Conservation (phyloP, 345 rosid species). For the Euphorbia pulcherrima region DNA sequence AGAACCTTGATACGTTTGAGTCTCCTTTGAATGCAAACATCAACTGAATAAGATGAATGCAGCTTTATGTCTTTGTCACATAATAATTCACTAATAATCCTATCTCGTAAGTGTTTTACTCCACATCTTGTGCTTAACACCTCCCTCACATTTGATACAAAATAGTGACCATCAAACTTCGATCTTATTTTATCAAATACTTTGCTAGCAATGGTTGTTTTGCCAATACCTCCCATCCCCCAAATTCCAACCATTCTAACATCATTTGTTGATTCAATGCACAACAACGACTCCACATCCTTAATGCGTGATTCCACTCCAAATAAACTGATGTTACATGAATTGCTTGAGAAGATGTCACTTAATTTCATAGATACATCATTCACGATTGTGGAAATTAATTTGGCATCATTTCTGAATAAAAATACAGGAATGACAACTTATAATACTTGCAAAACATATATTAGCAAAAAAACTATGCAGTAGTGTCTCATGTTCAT, state of each 20-base stretch:
- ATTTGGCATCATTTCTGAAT: background rate
- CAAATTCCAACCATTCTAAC: conserved; percentile 2
- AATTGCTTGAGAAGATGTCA: background rate
- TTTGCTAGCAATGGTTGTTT: background rate
- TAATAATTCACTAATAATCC: background rate
- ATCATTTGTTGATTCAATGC: background rate
- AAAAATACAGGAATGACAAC: background rate
- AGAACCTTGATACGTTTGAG: background rate
- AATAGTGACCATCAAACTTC: background rate
- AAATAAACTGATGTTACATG: background rate
- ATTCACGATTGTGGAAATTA: background rate
- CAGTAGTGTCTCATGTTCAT: too few species aligned
- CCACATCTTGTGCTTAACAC: background rate
- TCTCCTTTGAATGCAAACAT: background rate
- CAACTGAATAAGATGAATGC: background rate
- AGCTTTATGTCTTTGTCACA: background rate
- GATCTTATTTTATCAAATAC: background rate
- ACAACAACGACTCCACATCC: background rate
- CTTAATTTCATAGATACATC: background rate
- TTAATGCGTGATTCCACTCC: background rate
- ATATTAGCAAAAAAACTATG: too few species aligned
- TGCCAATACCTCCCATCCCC: conserved; percentile 8
- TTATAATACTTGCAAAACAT: background rate
- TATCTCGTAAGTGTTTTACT: background rate
- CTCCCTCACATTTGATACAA: background rate